A percentile compares a stretch with the other conserved stretches of the same genome.
Conservation (phyloP, 1,284 basidiomycete genomes). For the Xerocomus minutiporus region DNA sequence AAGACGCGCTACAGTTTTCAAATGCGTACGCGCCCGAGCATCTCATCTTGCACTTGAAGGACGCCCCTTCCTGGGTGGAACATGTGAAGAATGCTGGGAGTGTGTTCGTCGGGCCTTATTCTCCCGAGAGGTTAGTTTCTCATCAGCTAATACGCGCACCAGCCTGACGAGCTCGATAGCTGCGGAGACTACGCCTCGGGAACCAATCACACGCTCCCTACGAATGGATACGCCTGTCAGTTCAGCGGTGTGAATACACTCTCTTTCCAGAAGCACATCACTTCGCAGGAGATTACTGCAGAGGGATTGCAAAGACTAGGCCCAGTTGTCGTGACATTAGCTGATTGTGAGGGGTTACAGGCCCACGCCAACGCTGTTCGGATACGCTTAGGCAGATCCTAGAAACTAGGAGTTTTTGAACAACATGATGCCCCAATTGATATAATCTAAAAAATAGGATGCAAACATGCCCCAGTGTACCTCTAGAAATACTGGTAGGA, state of each 20-base stretch:
- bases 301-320: conserved; percentile 80
- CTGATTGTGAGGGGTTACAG: conserved; percentile 92
- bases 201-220: conserved; percentile 96
- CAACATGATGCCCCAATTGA: conserved; percentile 1
- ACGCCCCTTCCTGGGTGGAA: conserved; percentile 64
- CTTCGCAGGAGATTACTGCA: conserved; percentile 85
- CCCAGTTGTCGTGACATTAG: conserved; percentile 85
- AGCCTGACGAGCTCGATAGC: conserved; percentile 38
- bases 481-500: conserved; percentile 17
- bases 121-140: conserved; percentile 79
- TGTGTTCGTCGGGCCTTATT: conserved; percentile 92
- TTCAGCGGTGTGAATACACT: conserved; percentile 97
- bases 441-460: neutral
- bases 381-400: conserved; percentile 47
- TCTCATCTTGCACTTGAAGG: conserved; percentile 82
- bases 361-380: conserved; percentile 91
- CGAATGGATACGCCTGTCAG: conserved; percentile 93
- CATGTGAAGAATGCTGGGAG: conserved; percentile 88
- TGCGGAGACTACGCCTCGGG: conserved; percentile 99
- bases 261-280: conserved; percentile 99
- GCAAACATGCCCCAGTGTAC: conserved; percentile 1
- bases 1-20: conserved; percentile 83
- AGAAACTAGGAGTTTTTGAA: neutral
- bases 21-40: conserved; percentile 99
- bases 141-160: neutral